Evolutionary conservation across 345 rosid genomes (phyloP).

Genomic region (Bretschneidera sinensis): DNA sequence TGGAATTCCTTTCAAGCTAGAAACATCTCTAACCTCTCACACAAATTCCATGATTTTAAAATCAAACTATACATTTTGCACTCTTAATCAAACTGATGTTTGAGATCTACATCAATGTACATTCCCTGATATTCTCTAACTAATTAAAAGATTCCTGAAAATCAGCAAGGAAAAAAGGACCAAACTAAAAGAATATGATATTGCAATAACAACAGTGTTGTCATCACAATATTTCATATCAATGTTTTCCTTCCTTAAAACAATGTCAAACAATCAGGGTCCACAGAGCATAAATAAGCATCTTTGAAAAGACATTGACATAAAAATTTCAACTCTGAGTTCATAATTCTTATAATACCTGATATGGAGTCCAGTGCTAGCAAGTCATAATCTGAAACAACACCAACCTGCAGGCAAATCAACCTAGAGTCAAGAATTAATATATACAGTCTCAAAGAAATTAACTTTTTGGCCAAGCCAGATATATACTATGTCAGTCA

Average conservation of each 20-base stretch:
- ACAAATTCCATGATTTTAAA: not conserved
- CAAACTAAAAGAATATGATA: not conserved
- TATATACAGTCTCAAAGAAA: not conserved
- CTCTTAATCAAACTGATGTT: not conserved
- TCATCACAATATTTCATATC: not conserved
- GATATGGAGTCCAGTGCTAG: conserved; percentile 83
- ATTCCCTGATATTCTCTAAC: too few species aligned
- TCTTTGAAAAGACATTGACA: not conserved
- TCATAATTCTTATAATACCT: conserved; percentile 36
- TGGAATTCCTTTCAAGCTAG: not conserved
- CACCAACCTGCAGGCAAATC: conserved; percentile 68
- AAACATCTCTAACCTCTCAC: not conserved
- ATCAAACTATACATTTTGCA: not conserved
- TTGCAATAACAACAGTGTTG: not conserved
- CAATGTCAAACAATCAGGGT: not conserved
- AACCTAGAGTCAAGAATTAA: conserved; percentile 7
- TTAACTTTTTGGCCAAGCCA: not conserved
- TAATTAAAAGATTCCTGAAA: too few species aligned
- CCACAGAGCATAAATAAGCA: conserved; percentile 3
- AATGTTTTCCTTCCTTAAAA: not conserved
- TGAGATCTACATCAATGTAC: too few species aligned
- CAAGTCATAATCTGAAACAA: conserved; percentile 94
- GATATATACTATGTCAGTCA: not conserved
- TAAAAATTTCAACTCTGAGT: not conserved
- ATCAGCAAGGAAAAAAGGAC: not conserved